Evolutionary conservation across 257 asterid species (phyloP).

Genomic region (Nicotiana paniculata): DNA sequence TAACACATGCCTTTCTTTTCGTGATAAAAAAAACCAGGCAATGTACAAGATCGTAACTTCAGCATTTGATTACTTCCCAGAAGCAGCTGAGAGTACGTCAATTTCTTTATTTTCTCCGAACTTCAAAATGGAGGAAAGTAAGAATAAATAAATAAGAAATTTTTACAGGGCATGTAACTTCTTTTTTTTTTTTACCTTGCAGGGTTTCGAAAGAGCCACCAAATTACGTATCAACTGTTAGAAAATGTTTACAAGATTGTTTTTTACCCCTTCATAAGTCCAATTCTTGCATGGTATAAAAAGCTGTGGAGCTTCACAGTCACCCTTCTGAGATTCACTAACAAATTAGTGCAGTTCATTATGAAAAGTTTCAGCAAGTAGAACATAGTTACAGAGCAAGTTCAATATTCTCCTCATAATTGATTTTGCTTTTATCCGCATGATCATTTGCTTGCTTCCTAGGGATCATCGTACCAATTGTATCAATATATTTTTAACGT

Average conservation of each 20-base stretch:
- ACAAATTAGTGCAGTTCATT: slow-evolving; percentile 38
- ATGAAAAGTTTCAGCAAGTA: slow-evolving; percentile 25
- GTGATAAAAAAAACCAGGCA: slow-evolving; percentile 25
- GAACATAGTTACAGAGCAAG: background rate
- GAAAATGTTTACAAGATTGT: slow-evolving; percentile 29
- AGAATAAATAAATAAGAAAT: no score
- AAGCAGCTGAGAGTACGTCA: slow-evolving; percentile 46
- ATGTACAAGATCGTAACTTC: slow-evolving; percentile 43
- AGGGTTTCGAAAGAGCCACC: slow-evolving; percentile 57
- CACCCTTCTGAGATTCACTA: slow-evolving; percentile 25
- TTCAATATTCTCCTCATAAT: background rate
- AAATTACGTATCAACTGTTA: slow-evolving; percentile 20
- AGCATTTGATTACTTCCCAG: slow-evolving; percentile 56
- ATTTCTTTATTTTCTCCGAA: background rate
- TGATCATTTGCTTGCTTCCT: slow-evolving; percentile 18
- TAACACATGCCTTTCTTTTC: background rate
- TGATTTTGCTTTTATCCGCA: background rate
- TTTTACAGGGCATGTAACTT: background rate
- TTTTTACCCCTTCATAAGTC: slow-evolving; percentile 40
- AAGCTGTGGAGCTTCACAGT: slow-evolving; percentile 35
- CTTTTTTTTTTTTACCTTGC: slow-evolving; percentile 16
- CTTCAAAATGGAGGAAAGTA: background rate
- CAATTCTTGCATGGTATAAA: slow-evolving; percentile 52
- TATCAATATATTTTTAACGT: background rate
- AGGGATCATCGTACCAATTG: slow-evolving; percentile 20